A percentile compares a stretch with the other conserved stretches of the same genome.
Conservation (phyloP, 78 protist genomes). For the Dictyostelium discoideum region dicty_2.7 NC_007090.3:5216501-5217000, state of each 20-base stretch:
- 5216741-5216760: constrained; percentile 13
- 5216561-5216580: not conserved
- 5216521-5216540: too few relatives aligned
- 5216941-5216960: constrained; percentile 85
- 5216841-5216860: constrained; percentile 27
- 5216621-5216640: constrained; percentile 24
- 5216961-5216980: constrained; percentile 88
- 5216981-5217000: constrained; percentile 66
- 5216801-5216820: constrained; percentile 56
- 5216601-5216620: constrained; percentile 31
- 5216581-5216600: not conserved
- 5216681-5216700: constrained; percentile 27
- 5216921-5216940: constrained; percentile 86
- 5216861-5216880: constrained; percentile 70
- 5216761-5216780: constrained; percentile 69
- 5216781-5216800: constrained; percentile 11
- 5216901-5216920: constrained; percentile 59
- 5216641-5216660: constrained; percentile 24
- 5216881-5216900: constrained; percentile 25
- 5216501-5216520: too few relatives aligned
- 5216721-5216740: not conserved
- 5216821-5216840: constrained; percentile 41
- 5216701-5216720: constrained; percentile 64
- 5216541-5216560: not conserved
- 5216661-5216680: not conserved